Evolutionary conservation across 306 rosid species (phyloP), one percentile per base, ranked within the genome.

Genomic region (Quercus ilex): DNA sequence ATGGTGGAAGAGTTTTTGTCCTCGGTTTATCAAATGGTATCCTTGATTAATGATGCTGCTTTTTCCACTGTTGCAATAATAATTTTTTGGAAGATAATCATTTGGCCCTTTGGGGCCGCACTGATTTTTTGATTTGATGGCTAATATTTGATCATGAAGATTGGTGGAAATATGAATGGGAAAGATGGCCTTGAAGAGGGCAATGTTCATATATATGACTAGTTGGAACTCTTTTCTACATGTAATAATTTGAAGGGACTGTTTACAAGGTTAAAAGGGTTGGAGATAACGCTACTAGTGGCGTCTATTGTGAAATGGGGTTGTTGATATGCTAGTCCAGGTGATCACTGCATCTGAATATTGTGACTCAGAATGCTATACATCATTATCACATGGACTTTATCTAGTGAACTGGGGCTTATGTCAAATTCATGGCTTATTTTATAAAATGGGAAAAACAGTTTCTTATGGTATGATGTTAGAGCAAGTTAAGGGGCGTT

Each of bases 1-100:
- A 86, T 49, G 86, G 90, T 82, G 78, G 85, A 80, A 63, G 91
- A 83, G 84, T 46, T 74, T 86, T 80, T 83, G 85, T 83, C 87
- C 84, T 74, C 68, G 59, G 77, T 67, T 72, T 78, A 67, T 59
- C 69, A 28, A 59, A 70, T 59, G 74, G 55, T 10, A 78, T 75
- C 46, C 79, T 82, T 85, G 83, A 30, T 79, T 87, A 82, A 90
- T 85, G 85, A 90, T 90, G 88, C 77, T 83, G 80, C 53, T 64
- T 78, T 84, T 85, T 56, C 17, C 69, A 80, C 91, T 80, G 69
- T 85, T 83, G 46, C 33, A 65, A 73, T 51, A 81, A 77, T 82
- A 51, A 74, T 70, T 81, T 17, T 75, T 33, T 68, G 74, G 83
- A 69, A 74, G 78, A 83, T 78, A 78, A 68, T 87, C 87, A 23